Evolutionary conservation across 2,329 filamentous ascomycete genomes (phyloP), one percentile per base, ranked within the genome.

Genomic region (Eutypella sp.): DNA sequence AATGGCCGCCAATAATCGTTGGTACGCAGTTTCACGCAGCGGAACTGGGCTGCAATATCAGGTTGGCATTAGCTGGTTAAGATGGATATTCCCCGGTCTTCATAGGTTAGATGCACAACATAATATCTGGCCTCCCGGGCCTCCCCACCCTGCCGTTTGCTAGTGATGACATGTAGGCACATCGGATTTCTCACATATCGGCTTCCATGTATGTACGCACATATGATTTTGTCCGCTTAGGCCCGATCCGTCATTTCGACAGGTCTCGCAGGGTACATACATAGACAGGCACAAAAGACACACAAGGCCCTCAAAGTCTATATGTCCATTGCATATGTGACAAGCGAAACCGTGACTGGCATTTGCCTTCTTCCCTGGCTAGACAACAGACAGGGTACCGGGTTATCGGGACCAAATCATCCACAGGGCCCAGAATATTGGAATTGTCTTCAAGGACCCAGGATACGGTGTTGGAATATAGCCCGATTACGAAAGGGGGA

Each of bases 361-460:
- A 15, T 33, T 33, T 33, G 5, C 29, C 23, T 22, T 1, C 18
- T 2, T 16, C 2, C n/a, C 15, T 13, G n/a, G n/a, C n/a, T n/a
- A n/a, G n/a, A n/a, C n/a, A n/a, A n/a, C n/a, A n/a, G 19, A 11
- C 7, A 24, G 20, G 20, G 36, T 39, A 39, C 36, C 20, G 20
- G 20, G 19, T 7, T 39, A 19, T 19, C 23, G 36, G 36, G 23
- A 24, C 20, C 13, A 20, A 39, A 22, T 39, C 20, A 39, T 11
- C 23, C 6, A 19, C n/a, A 39, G 23, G 36, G 49, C 51, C 53
- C 53, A 53, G 51, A 49, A 48, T 49, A 52, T 55, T 46, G 51
- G 42, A 49, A 46, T 47, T 38, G 38, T 16, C 39, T 52, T 52
- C 50, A 50, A 39, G 18, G 42, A 20, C 37, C 45, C 45, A 43